phyloP scores from a whole-genome alignment of 371 early-diverging fungal species.

The Haplosporangium sp. region DNA sequence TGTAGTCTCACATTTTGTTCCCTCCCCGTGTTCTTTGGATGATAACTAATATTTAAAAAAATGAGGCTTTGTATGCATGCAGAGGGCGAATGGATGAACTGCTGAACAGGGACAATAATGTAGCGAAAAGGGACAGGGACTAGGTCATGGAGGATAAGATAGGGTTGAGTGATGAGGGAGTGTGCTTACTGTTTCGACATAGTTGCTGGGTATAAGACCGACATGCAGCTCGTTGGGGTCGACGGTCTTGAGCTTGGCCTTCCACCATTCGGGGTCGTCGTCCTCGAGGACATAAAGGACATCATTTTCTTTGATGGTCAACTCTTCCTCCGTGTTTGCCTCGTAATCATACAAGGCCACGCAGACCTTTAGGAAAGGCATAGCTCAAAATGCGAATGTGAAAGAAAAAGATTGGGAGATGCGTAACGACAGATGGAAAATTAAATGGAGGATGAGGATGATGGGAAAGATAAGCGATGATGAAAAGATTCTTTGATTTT shows the following conservation, averaged over 20 bases:
- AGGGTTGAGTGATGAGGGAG: background rate
- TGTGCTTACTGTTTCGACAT: slow-evolving; percentile 74
- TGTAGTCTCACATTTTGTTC: background rate
- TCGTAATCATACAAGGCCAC: slow-evolving; percentile 87
- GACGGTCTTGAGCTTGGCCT: slow-evolving; percentile 70
- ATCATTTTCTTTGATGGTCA: slow-evolving; percentile 82
- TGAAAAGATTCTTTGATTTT: no score
- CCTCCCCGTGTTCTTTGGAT: background rate
- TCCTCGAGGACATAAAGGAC: slow-evolving; percentile 79
- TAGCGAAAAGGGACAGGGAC: no score
- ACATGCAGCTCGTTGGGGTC: slow-evolving; percentile 59
- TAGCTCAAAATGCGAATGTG: slow-evolving; percentile 20
- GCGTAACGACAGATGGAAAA: no score
- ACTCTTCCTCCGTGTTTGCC: slow-evolving; percentile 88
- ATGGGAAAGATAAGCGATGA: no score
- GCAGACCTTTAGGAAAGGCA: slow-evolving; percentile 65
- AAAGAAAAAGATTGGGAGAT: no score
- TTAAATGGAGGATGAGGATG: no score
- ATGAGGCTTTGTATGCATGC: background rate
- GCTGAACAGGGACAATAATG: background rate
- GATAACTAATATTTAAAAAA: no score
- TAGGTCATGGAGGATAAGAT: background rate
- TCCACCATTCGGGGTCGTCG: slow-evolving; percentile 86
- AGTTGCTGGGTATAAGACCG: slow-evolving; percentile 83
- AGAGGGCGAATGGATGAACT: background rate